Base-by-base conservation (phyloP, 2,329 filamentous ascomycete genomes). In the Xylaria sp. region DNA sequence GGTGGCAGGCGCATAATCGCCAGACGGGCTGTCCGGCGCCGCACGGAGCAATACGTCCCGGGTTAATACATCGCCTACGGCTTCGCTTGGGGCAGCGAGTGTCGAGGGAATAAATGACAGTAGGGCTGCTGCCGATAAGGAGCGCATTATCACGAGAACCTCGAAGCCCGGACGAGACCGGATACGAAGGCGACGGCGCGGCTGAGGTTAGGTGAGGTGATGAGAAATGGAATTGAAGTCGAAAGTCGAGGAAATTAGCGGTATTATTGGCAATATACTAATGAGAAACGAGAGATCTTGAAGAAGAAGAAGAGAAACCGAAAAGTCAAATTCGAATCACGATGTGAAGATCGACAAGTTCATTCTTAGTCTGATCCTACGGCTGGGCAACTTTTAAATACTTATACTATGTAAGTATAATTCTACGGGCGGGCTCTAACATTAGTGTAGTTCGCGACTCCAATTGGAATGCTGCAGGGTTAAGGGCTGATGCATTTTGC, bases 1-100 rank as follows among this genome's bases (percentile, higher is more conserved):
- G 6, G 81, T 77, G 39, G 84, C 81, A 0, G 94, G 94, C 1
- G 89, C 87, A 79, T 97, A 97, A 69, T 89, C 88, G 75, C 92
- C 83, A 12, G 75, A 76, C 10, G 77, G 76, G 57, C 69, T 72
- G 43, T 78, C 70, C 5, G 90, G 75, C 15, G 71, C 59, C 13
- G 77, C 77, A 84, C 45, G 87, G 23, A 66, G 72, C 30, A 68
- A n/a, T 1, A 70, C 20, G 15, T 67, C 67, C 28, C 62, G 56
- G 20, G 45, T 60, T 56, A 67, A n/a, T 43, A 68, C 71, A 69
- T 69, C 12, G 60, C 32, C 34, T 34, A 66, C n/a, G 39, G 48
- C 59, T 50, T 72, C 60, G 48, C 60, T 63, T 2, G 75, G 72
- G n/a, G 72, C 75, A n/a, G 71, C 74, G 25, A 77, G 69, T 34